Evolutionary conservation across 441 rosid species (phyloP).

Genomic region (Adansonia grandidieri): DNA sequence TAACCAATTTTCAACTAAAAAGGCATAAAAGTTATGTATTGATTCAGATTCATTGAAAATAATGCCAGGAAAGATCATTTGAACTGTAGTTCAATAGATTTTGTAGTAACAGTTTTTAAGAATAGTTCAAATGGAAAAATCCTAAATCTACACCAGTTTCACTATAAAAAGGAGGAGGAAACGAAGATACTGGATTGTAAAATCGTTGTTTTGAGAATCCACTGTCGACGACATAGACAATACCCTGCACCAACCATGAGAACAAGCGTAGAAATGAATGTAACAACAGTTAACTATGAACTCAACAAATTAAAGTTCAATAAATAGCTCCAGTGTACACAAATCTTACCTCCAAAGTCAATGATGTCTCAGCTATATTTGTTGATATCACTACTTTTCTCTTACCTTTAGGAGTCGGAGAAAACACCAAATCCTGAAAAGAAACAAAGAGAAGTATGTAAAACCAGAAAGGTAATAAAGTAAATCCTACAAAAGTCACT

Average conservation of each 20-base stretch:
- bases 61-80: neutral
- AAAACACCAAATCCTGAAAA: constrained; percentile 75
- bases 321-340: constrained; percentile 17
- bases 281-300: neutral
- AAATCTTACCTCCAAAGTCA: constrained; percentile 80
- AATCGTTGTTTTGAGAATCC: constrained; percentile 96
- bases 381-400: constrained; percentile 93
- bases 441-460: constrained; percentile 20
- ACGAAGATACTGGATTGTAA: constrained; percentile 80
- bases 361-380: constrained; percentile 92
- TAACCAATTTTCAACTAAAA: neutral
- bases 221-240: constrained; percentile 92
- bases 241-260: constrained; percentile 58
- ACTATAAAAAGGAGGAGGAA: neutral
- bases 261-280: constrained; percentile 28
- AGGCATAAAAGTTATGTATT: neutral
- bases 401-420: constrained; percentile 89
- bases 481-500: constrained; percentile 18
- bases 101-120: neutral
- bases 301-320: constrained; percentile 21
- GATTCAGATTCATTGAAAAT: neutral
- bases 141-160: neutral
- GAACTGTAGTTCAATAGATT: neutral
- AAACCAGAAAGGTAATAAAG: constrained; percentile 24
- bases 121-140: neutral